phyloP scores from a whole-genome alignment of 371 early-diverging fungal genomes.

The Fennellomyces sp. region DNA sequence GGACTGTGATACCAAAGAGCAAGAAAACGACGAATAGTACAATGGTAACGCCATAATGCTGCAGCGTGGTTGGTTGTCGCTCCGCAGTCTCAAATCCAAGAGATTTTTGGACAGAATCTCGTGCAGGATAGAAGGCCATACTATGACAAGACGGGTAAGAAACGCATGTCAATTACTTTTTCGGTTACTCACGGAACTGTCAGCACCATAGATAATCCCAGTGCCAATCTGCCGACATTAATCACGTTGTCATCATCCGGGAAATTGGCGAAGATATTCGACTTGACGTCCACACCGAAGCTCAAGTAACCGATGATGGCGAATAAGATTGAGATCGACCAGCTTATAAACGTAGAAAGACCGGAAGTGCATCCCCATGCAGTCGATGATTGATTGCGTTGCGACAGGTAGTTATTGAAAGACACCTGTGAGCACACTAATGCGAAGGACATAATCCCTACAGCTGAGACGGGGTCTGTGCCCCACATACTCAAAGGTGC shows the following conservation, averaged over 20 bases:
- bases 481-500: slow-evolving; percentile 48
- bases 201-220: slow-evolving; percentile 62
- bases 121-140: slow-evolving; percentile 62
- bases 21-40: slow-evolving; percentile 44
- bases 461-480: slow-evolving; percentile 54
- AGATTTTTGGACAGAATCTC: slow-evolving; percentile 56
- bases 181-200: slow-evolving; percentile 47
- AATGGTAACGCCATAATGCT: slow-evolving; percentile 51
- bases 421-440: slow-evolving; percentile 63
- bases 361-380: slow-evolving; percentile 52
- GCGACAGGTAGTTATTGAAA: slow-evolving; percentile 54
- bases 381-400: slow-evolving; percentile 40
- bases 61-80: slow-evolving; percentile 37
- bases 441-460: slow-evolving; percentile 70
- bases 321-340: slow-evolving; percentile 60
- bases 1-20: slow-evolving; percentile 41
- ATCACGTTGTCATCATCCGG: slow-evolving; percentile 52
- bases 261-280: slow-evolving; percentile 63
- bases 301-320: slow-evolving; percentile 59
- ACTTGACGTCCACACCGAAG: slow-evolving; percentile 57
- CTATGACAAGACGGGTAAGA: slow-evolving; percentile 14
- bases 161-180: not conserved
- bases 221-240: slow-evolving; percentile 53
- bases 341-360: slow-evolving; percentile 51
- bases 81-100: slow-evolving; percentile 52